Percentiles rank a stretch among this genome's conserved stretches.
Evolutionary conservation across 2,329 filamentous ascomycete species (phyloP).

Genomic region (Fusarium torulosum): DNA sequence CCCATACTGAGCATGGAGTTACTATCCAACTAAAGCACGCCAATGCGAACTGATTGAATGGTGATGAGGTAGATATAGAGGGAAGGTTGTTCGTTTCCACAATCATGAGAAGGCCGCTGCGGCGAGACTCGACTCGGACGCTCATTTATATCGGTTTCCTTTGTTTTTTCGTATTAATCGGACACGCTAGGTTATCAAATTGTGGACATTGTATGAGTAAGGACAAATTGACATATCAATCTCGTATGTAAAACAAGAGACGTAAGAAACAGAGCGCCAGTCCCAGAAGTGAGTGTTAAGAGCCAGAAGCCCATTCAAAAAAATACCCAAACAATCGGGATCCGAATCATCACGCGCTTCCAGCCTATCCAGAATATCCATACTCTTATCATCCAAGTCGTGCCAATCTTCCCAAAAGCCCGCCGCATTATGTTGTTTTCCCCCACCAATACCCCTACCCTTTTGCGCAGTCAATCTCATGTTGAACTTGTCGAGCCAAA

Average conservation of each 20-base stretch:
- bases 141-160: not conserved
- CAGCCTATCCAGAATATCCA: not conserved
- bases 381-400: not conserved
- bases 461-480: not conserved
- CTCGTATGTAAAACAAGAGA: too few species aligned
- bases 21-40: slow-evolving; percentile 10
- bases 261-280: too few species aligned
- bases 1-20: slow-evolving; percentile 24
- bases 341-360: not conserved
- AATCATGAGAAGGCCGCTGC: too few species aligned
- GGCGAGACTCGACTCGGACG: not conserved
- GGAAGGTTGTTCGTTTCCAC: too few species aligned
- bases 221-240: too few species aligned
- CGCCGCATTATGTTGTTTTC: not conserved
- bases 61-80: too few species aligned
- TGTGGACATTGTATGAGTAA: too few species aligned
- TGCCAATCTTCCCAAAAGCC: slow-evolving; percentile 5
- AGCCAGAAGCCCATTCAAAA: not conserved
- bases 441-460: not conserved
- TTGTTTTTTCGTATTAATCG: too few species aligned
- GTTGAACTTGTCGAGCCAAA: not conserved
- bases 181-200: too few species aligned
- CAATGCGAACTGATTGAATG: not conserved
- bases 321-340: not conserved
- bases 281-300: too few species aligned